phyloP scores from a whole-genome alignment of 2,329 filamentous ascomycete species.

The Alternaria consortialis region DNA sequence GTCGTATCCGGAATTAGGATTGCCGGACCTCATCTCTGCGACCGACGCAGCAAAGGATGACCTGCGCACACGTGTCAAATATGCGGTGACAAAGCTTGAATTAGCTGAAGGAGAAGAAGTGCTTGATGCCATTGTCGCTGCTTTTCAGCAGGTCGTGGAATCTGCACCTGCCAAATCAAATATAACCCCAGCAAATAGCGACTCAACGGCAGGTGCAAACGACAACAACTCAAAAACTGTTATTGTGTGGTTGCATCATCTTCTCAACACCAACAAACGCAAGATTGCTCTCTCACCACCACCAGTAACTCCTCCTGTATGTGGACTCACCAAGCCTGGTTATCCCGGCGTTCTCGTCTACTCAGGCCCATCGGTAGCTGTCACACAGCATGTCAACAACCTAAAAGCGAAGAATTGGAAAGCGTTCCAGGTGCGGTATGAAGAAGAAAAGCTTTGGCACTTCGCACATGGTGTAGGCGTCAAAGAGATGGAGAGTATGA shows the following conservation, averaged over 20 bases:
- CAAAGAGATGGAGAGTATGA: constrained; percentile 56
- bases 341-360: constrained; percentile 58
- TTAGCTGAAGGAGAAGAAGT: constrained; percentile 53
- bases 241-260: constrained; percentile 58
- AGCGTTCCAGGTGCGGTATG: constrained; percentile 57
- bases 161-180: not conserved
- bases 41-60: constrained; percentile 48
- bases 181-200: not conserved
- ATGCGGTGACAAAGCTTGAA: constrained; percentile 33
- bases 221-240: constrained; percentile 44
- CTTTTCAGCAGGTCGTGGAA: constrained; percentile 44
- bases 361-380: constrained; percentile 49
- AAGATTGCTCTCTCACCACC: constrained; percentile 54
- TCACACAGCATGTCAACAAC: constrained; percentile 54
- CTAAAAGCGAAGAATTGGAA: constrained; percentile 57
- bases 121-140: constrained; percentile 54
- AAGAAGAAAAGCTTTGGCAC: constrained; percentile 50
- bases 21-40: constrained; percentile 53
- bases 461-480: constrained; percentile 54
- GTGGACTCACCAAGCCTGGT: constrained; percentile 57
- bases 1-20: constrained; percentile 47
- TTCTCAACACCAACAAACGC: constrained; percentile 57
- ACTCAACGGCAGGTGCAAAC: not conserved
- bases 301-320: constrained; percentile 32
- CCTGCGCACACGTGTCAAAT: constrained; percentile 45